Base-by-base conservation (phyloP, 2,329 filamentous ascomycete species). In the Pestalotiopsis sp. region DNA sequence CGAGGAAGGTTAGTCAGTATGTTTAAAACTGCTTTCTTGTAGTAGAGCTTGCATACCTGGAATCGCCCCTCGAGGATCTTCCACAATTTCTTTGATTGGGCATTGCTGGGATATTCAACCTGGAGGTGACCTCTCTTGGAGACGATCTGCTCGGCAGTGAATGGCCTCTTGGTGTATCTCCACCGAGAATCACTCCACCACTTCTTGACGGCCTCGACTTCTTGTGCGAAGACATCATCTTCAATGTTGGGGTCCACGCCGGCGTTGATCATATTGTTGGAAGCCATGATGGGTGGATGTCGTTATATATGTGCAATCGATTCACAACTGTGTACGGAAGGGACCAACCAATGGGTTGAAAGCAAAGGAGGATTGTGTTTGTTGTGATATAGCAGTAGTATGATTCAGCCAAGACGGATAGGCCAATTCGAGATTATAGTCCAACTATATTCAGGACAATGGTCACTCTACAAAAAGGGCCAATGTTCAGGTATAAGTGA, bases 171-270 rank as follows among this genome's bases (percentile, higher is more conserved):
- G 75, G 96, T 99, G 82, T 93, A 90, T 79, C 93, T 89, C 96
- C 96, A 99, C 86, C 96, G 89, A 68, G 94, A 89, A 76, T 97
- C 93, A 66, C 86, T 87, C 96, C 96, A 99, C 96, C 96, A 99
- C 81, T 92, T 84, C 88, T 98, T 93, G 74, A 98, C 92, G 73
- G 92, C 90, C 76, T 92, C 90, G 69, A 98, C 94, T 80, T 99
- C 96, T 74, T 92, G 87, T 76, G 90, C 86, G 83, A 92, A 97
- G 76, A 91, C 83, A 76, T 92, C 83, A 70, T 91, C 89, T 77
- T 91, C 89, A 67, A 78, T 74, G 68, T 85, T 83, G 66, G 86
- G 85, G 78, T 89, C 86, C 73, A 89, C 82, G 70, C 87, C 83
- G 73, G 82, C 78, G 78, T 85, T 87, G 68, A 85, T 77, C 89